Conservation (phyloP, 148 eudicot genomes). For the Spergularia bocconei region DNA sequence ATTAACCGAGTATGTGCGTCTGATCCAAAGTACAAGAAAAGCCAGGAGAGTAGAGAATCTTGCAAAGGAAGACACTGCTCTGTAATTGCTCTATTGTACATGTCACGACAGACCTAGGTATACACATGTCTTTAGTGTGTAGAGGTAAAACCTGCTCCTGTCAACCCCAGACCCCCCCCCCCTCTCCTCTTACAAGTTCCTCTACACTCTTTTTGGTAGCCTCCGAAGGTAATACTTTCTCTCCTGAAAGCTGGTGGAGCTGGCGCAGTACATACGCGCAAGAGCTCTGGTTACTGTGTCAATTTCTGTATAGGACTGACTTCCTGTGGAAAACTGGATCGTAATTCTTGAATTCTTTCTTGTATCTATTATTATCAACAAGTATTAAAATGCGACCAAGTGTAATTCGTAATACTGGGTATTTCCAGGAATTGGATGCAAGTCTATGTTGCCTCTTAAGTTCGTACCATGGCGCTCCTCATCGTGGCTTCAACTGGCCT, state of each 20-base stretch:
- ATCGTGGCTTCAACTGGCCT: no score
- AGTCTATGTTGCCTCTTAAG: no score
- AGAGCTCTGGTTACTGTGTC: constrained; percentile 6
- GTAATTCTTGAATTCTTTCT: not conserved
- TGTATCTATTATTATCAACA: not conserved
- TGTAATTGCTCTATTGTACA: constrained; percentile 3
- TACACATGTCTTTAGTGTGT: not conserved
- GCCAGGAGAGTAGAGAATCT: constrained; percentile 19
- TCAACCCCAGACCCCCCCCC: not conserved
- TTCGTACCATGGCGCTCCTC: no score
- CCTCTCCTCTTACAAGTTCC: no score
- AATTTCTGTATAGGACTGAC: constrained; percentile 12
- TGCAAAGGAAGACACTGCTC: not conserved
- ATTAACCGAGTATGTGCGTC: constrained; percentile 48
- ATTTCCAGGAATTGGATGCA: no score
- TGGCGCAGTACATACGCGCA: not conserved
- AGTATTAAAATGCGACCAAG: not conserved
- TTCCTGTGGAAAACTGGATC: not conserved
- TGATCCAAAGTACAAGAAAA: constrained; percentile 54
- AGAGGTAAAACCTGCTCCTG: not conserved
- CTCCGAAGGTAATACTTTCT: not conserved
- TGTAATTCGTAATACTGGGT: not conserved
- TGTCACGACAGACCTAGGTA: not conserved
- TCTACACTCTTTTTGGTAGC: no score
- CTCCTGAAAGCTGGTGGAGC: not conserved